Evolutionary conservation across 1,139 yeast genomes (phyloP), one percentile per base, ranked within the genome.

Genomic region (Tardiomyces depauwii): DNA sequence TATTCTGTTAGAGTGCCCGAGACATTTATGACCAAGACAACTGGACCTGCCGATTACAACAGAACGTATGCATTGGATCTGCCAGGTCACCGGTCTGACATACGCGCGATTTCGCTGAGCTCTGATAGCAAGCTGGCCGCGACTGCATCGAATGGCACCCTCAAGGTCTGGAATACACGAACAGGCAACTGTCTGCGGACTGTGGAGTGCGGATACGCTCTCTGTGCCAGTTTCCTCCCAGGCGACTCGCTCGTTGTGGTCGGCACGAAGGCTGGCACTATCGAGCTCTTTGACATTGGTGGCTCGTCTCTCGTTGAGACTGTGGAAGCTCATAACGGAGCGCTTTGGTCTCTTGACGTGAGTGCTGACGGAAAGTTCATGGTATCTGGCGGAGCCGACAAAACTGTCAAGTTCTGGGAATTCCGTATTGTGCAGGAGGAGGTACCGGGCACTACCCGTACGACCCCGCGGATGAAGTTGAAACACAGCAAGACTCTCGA

Each of bases 371-470:
- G 98, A 18, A 82, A 78, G 55, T 74, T 82, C 0, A 68, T 91
- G 50, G 80, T 89, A 1, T 85, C 97, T 11, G 98, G 97, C 25
- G 93, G 97, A 41, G 93, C 94, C 42, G 99, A 93, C 64, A 88
- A 88, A 62, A 66, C 77, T 5, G 84, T 89, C 44, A 87, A 86
- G 61, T 87, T 88, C 61, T 91, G 98, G 98, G 78, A 81, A 45
- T 79, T 93, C 60, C 71, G 73, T 55, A 76, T 86, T 28, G 82
- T 77, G 42, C 71, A 75, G 51, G 89, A 82, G 47, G 59, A 70
- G 32, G 77, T 85, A 18, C 83, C 88, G 1, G 95, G 94, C 2
- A 78, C 91, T 0, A 68, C 68, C 44, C 71, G 76, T 42, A 68
- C 68, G 19, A 66, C 76, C 2, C 68, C 80, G 14, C 68, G 68